Percentiles rank a stretch among this genome's conserved stretches.
Conservation (phyloP, 2,329 filamentous ascomycete genomes). For the Spiromastix sp. region DNA sequence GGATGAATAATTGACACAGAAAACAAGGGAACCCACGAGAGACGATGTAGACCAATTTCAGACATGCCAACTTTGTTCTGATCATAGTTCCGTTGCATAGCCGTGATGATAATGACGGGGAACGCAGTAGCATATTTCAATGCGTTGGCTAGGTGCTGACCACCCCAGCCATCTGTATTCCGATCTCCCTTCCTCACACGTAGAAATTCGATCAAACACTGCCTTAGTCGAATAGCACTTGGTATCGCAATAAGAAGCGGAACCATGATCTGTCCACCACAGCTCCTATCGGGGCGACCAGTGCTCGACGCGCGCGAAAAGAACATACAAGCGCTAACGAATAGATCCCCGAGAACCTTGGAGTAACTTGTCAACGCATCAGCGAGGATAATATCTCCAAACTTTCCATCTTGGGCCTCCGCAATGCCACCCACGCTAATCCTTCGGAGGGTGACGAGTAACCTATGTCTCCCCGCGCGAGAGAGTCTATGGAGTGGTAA, state of each 20-base stretch:
- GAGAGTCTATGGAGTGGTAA: slow-evolving; percentile 61
- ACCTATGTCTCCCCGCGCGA: slow-evolving; percentile 60
- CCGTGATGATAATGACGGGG: slow-evolving; percentile 74
- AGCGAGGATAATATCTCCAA: slow-evolving; percentile 85
- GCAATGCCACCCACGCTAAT: slow-evolving; percentile 79
- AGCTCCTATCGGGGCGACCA: slow-evolving; percentile 66
- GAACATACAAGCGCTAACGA: slow-evolving; percentile 87
- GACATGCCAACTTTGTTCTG: slow-evolving; percentile 42
- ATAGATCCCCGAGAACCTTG: slow-evolving; percentile 82
- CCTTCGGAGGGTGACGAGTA: slow-evolving; percentile 65
- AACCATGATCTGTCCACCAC: slow-evolving; percentile 68
- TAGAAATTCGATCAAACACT: slow-evolving; percentile 81
- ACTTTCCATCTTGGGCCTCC: slow-evolving; percentile 78
- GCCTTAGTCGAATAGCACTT: slow-evolving; percentile 74
- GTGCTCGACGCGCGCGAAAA: slow-evolving; percentile 66
- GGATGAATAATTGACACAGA: not conserved
- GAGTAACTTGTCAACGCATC: slow-evolving; percentile 93
- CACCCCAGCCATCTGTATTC: slow-evolving; percentile 55
- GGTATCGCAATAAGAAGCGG: slow-evolving; percentile 77
- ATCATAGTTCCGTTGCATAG: slow-evolving; percentile 57
- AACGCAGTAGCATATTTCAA: slow-evolving; percentile 91
- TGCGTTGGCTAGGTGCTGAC: slow-evolving; percentile 85
- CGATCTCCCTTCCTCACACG: slow-evolving; percentile 50
- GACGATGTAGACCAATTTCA: slow-evolving; percentile 44
- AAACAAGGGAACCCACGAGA: slow-evolving; percentile 36